Evolutionary conservation across 495 filamentous ascomycete species (phyloP), one percentile per base, ranked within the genome.

Genomic region (Trichoderma asperelloides): DNA sequence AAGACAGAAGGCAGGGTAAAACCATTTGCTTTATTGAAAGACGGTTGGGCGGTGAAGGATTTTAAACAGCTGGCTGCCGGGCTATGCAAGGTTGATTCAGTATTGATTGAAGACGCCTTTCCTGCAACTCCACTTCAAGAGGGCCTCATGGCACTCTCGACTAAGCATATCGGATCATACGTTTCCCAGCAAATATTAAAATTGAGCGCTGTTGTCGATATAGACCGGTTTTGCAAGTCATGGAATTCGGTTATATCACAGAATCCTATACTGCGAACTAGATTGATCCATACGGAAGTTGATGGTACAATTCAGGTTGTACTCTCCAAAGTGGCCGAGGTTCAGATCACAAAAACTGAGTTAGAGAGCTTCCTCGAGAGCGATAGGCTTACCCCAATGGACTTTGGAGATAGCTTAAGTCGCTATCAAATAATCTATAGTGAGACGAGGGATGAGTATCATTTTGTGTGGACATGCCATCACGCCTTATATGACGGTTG

Each of bases 101-200:
- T 16, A 12, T 16, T 43, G 9, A 16, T 43, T 8, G 9, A 16
- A 12, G 82, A 85, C 64, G 80, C 85, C 39, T 88, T 87, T 68
- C 83, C 84, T 3, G 85, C 82, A 68, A 85, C 74, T 63, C 75
- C 80, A 18, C 62, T 82, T 6, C 76, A 80, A 69, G 79, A 82
- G 65, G 81, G 77, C 33, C 73, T 84, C 30, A 69, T 80, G 18
- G 75, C 78, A 0, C 64, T 79, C 3, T 74, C 78, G 9, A 71
- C 67, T 41, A 76, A 71, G 49, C 70, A 77, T 39, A 68, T 71
- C 8, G 72, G 73, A 30, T 68, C 74, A 0, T 80, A 77, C 68
- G 70, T 77, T 18, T 69, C 69, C 16, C 69, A 69, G 43, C 72
- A 78, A 65, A 70, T 81, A 2, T 78, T 79, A 2, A 70, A 62